Evolutionary conservation across 192 early-diverging fungal species (phyloP).

Genomic region (Rhizophagus clarus): DNA sequence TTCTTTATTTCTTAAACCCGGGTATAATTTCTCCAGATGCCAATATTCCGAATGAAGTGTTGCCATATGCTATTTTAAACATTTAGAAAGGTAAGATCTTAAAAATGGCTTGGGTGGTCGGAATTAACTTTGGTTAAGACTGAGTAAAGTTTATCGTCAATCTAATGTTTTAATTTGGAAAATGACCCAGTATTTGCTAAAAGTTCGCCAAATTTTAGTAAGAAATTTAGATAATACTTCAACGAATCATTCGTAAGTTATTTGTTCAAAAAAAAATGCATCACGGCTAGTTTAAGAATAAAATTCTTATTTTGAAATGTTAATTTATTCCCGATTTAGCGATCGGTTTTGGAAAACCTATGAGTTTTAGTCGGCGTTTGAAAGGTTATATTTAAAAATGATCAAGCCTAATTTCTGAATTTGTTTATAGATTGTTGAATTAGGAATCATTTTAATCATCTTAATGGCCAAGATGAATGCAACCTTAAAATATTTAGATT

Average conservation of each 20-base stretch:
- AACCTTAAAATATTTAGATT: slow-evolving; percentile 77
- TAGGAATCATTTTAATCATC: slow-evolving; percentile 79
- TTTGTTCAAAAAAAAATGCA: slow-evolving; percentile 56
- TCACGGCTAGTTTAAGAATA: slow-evolving; percentile 74
- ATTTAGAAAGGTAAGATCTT: neutral
- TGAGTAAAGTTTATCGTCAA: slow-evolving; percentile 13
- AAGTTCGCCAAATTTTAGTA: slow-evolving; percentile 59
- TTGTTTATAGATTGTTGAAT: slow-evolving; percentile 65
- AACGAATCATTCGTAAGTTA: slow-evolving; percentile 33
- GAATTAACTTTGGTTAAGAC: neutral
- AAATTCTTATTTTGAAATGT: slow-evolving; percentile 79
- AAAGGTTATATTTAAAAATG: slow-evolving; percentile 60
- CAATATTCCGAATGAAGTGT: neutral
- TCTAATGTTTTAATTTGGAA: slow-evolving; percentile 29
- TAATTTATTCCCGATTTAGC: slow-evolving; percentile 81
- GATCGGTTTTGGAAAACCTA: slow-evolving; percentile 52
- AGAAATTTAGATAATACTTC: slow-evolving; percentile 47
- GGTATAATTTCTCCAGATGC: neutral
- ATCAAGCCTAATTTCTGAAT: neutral
- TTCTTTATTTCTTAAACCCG: slow-evolving; percentile 63
- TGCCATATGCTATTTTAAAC: slow-evolving; percentile 19
- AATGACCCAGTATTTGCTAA: slow-evolving; percentile 63
- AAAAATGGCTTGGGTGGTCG: slow-evolving; percentile 3
- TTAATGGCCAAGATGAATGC: slow-evolving; percentile 68
- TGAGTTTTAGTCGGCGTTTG: slow-evolving; percentile 70